Percentiles rank a stretch among this genome's conserved stretches.
phyloP scores from a whole-genome alignment of 1,284 basidiomycete genomes.

The Ganoderma lingzhi region DNA sequence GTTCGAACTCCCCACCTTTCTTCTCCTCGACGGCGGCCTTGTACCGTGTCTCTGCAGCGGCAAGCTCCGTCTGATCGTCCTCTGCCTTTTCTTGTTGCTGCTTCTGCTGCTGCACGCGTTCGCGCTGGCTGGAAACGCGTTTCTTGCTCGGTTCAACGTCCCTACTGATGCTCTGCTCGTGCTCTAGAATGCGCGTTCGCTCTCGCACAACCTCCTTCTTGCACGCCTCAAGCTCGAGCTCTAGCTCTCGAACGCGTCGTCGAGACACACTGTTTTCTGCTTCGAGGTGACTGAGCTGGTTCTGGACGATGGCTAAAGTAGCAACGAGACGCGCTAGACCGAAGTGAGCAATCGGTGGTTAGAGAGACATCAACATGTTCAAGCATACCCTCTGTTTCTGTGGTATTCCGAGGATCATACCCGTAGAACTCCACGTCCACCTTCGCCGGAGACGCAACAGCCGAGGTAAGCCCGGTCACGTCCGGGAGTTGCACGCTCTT shows the following conservation, averaged over 20 bases:
- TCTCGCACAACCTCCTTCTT: conserved; percentile 76
- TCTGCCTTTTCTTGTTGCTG: conserved; percentile 28
- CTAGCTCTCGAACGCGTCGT: conserved; percentile 81
- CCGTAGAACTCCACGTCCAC: conserved; percentile 57
- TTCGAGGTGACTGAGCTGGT: conserved; percentile 74
- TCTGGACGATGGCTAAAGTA: conserved; percentile 69
- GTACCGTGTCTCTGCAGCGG: conserved; percentile 52
- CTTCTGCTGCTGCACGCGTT: conserved; percentile 20
- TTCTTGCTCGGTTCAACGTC: conserved; percentile 31
- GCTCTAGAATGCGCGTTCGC: conserved; percentile 65
- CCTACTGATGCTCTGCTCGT: conserved; percentile 50
- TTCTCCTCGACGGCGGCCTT: conserved; percentile 84
- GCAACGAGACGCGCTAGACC: conserved; percentile 63
- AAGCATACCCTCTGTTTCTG: conserved; percentile 66
- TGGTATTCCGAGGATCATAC: conserved; percentile 56
- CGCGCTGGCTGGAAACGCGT: conserved; percentile 18
- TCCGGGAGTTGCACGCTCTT: conserved; percentile 69
- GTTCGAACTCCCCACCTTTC: conserved; percentile 63
- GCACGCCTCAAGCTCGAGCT: conserved; percentile 81
- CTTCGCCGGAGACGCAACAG: conserved; percentile 74
- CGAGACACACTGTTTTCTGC: conserved; percentile 83
- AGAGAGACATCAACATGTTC: not conserved
- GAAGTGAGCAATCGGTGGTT: not conserved
- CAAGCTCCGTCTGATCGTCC: conserved; percentile 34
- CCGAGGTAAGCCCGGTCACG: conserved; percentile 80